Conservation (phyloP, 441 rosid genomes). For the Populus hybrid region DNA sequence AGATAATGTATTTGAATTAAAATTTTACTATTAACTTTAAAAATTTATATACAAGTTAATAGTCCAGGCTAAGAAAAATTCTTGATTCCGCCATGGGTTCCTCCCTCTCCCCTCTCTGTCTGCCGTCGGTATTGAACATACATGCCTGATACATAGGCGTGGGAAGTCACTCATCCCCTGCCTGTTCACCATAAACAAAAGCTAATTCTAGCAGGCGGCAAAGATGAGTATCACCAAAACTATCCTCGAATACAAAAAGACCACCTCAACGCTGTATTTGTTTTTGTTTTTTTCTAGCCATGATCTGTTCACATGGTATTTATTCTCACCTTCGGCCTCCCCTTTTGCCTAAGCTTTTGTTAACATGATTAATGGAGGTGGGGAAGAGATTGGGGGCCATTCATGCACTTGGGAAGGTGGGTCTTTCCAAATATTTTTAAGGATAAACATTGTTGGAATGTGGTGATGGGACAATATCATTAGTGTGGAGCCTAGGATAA, state of each 20-base stretch:
- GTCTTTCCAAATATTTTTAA: slow-evolving; percentile 16
- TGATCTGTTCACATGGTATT: not conserved
- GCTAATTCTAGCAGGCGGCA: not conserved
- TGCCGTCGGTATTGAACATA: too few species aligned
- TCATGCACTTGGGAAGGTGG: slow-evolving; percentile 25
- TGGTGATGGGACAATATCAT: slow-evolving; percentile 44
- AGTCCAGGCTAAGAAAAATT: fast-evolving
- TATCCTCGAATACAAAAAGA: not conserved
- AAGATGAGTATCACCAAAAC: not conserved
- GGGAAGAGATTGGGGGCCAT: slow-evolving; percentile 20
- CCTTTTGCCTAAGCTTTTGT: slow-evolving; percentile 30
- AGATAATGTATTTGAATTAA: too few species aligned
- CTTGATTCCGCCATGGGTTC: too few species aligned
- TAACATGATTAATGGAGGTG: slow-evolving; percentile 31
- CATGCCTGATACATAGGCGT: too few species aligned
- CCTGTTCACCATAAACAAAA: not conserved
- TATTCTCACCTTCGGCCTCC: slow-evolving; percentile 3
- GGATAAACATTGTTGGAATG: slow-evolving; percentile 36
- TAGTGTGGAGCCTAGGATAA: slow-evolving; percentile 37
- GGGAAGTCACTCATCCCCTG: too few species aligned
- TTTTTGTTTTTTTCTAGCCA: not conserved
- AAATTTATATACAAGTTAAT: too few species aligned
- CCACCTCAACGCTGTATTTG: not conserved
- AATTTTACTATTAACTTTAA: too few species aligned
- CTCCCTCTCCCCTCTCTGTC: not conserved